Conservation (phyloP, 306 rosid genomes). For the Lablab purpureus region DNA sequence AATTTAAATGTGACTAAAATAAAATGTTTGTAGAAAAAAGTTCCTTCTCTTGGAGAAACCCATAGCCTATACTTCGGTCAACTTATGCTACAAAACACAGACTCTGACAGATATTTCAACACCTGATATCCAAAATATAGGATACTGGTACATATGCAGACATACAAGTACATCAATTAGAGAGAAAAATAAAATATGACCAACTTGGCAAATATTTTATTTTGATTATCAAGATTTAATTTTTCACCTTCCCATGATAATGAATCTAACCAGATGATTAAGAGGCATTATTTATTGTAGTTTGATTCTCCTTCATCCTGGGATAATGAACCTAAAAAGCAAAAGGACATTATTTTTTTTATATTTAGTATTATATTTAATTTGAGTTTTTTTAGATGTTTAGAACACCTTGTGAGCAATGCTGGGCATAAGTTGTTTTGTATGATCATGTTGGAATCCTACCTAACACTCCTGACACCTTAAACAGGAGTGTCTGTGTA, state of each 20-base stretch:
- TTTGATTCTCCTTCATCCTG: background rate
- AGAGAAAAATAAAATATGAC: background rate
- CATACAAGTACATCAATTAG: background rate
- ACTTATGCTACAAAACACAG: background rate
- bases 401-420: background rate
- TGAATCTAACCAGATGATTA: background rate
- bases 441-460: background rate
- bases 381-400: background rate
- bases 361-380: background rate
- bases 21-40: conserved; percentile 9
- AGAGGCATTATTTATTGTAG: background rate
- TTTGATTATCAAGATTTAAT: background rate
- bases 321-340: background rate
- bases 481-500: background rate
- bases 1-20: conserved; percentile 8
- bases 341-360: background rate
- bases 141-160: background rate
- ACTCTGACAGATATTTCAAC: background rate
- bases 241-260: background rate
- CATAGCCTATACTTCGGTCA: conserved; percentile 22
- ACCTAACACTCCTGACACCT: background rate
- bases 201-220: background rate
- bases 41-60: conserved; percentile 22
- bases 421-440: background rate
- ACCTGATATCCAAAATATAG: background rate